These are phyloP conservation scores for Sclerotinia sclerotiorum DNA, from an alignment of 2,329 filamentous ascomycete species.

Conservation along the genomic window DNA sequence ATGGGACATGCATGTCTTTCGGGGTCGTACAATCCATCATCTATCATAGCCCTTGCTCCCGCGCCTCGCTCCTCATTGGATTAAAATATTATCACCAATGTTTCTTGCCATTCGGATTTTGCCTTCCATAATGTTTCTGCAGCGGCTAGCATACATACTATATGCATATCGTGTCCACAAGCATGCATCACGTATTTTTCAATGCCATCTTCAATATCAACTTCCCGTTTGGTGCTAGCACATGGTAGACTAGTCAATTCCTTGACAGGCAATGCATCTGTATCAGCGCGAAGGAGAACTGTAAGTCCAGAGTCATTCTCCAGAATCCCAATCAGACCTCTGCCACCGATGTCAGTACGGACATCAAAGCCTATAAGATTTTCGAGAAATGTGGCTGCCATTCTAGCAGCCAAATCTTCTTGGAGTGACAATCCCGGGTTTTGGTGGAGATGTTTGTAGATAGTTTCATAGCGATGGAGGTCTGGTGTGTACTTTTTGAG, in stretches of 20 bases:
- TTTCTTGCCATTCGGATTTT: conserved; percentile 57
- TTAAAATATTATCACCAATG: conserved; percentile 65
- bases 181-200: conserved; percentile 64
- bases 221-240: conserved; percentile 46
- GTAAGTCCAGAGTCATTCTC: conserved; percentile 55
- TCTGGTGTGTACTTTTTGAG: conserved; percentile 25
- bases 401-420: conserved; percentile 53
- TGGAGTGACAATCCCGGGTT: conserved; percentile 61
- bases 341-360: conserved; percentile 50
- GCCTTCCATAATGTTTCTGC: conserved; percentile 49
- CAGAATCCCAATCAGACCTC: conserved; percentile 57
- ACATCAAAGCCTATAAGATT: conserved; percentile 45
- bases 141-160: conserved; percentile 56
- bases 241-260: conserved; percentile 58
- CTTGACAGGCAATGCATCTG: conserved; percentile 59
- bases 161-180: conserved; percentile 67
- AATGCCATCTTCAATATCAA: conserved; percentile 45
- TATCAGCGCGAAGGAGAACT: conserved; percentile 60
- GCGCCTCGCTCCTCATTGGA: conserved; percentile 59
- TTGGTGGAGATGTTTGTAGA: conserved; percentile 60
- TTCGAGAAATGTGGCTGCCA: conserved; percentile 46
- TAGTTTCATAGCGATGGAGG: conserved; percentile 46
- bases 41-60: conserved; percentile 64
- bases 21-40: conserved; percentile 54
- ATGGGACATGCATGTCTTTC: conserved; percentile 48